These are phyloP conservation scores for Sugiyamaella mastotermitis DNA, from an alignment of 805 yeast genomes.

Conservation along the genomic window DNA sequence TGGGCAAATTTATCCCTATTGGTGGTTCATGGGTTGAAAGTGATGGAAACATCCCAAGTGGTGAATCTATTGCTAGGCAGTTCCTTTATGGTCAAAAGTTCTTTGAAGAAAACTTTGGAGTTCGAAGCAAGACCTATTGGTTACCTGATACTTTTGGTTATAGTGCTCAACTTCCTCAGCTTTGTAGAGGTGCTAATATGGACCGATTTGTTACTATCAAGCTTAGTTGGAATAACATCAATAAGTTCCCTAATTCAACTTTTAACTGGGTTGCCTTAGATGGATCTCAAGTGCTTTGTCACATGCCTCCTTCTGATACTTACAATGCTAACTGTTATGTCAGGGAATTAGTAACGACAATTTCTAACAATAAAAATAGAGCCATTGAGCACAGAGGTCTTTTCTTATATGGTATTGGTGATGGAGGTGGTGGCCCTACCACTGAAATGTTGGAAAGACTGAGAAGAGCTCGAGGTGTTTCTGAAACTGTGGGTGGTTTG, in stretches of 20 bases:
- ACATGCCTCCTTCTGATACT: constrained; percentile 97
- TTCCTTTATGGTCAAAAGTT: constrained; percentile 86
- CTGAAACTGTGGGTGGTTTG: constrained; percentile 74
- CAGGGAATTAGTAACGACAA: constrained; percentile 81
- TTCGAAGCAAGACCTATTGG: constrained; percentile 77
- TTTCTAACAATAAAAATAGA: constrained; percentile 73
- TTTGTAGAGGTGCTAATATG: constrained; percentile 79
- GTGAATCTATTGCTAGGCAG: constrained; percentile 87
- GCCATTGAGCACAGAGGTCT: constrained; percentile 75
- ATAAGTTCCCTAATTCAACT: constrained; percentile 82
- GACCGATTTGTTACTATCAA: constrained; percentile 86
- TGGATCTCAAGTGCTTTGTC: constrained; percentile 88
- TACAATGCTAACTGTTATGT: constrained; percentile 89
- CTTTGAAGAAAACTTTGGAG: constrained; percentile 73
- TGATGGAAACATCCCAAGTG: constrained; percentile 90
- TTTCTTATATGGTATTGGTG: constrained; percentile 86
- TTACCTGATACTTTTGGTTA: constrained; percentile 97
- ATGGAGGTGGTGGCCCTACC: constrained; percentile 98
- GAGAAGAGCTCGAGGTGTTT: constrained; percentile 82
- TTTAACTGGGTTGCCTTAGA: constrained; percentile 96
- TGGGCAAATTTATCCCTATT: constrained; percentile 77
- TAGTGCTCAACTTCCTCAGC: constrained; percentile 90
- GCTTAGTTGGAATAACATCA: constrained; percentile 94
- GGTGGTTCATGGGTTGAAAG: constrained; percentile 99
- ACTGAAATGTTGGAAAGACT: constrained; percentile 88